Base-by-base conservation (phyloP, 495 filamentous ascomycete genomes). In the Penicillium diatomitis region DNA sequence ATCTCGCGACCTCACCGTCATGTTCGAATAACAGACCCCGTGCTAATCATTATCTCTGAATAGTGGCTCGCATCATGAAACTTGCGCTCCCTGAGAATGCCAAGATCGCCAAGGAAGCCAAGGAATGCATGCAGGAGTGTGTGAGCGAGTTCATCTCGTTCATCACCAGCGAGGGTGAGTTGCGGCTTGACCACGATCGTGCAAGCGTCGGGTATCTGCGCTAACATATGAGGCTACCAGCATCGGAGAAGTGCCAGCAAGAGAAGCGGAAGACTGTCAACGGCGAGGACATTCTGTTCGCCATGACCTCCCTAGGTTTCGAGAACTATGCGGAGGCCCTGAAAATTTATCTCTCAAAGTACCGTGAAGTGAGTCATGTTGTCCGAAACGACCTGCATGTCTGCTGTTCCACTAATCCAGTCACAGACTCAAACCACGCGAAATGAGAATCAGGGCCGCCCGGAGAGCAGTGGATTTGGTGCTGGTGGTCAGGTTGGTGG, bases 101-200 rank as follows among this genome's bases (percentile, higher is more conserved):
- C 48, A 98, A 98, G 76, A 98, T 98, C 53, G 92, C 92, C 38
- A 98, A 98, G 62, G 92, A 98, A 67, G 92, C 92, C 32, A 98
- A 98, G 67, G 92, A 98, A 65, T 98, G 92, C 71, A 97, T 98
- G 92, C 92, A 98, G 68, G 92, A 98, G 72, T 98, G 92, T 61
- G 92, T 98, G 51, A 96, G 90, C 84, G 92, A 98, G 77, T 98
- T 97, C 70, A 98, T 98, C 75, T 96, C 91, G 11, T 98, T 98
- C 75, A 98, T 98, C 68, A 98, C 92, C 30, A 96, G 90, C 66
- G 92, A 98, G 79, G 92, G 92, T 95, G 62, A 47, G 64, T 48
- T n/a, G 31, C 8, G 51, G 40, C 5, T 20, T 20, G 20, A 1
- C 2, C 2, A 20, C 20, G 20, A 20, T 20, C 20, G 20, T 20